Evolutionary conservation across 768 basidiomycete genomes (phyloP).

Genomic region (Suillus discolor): DNA sequence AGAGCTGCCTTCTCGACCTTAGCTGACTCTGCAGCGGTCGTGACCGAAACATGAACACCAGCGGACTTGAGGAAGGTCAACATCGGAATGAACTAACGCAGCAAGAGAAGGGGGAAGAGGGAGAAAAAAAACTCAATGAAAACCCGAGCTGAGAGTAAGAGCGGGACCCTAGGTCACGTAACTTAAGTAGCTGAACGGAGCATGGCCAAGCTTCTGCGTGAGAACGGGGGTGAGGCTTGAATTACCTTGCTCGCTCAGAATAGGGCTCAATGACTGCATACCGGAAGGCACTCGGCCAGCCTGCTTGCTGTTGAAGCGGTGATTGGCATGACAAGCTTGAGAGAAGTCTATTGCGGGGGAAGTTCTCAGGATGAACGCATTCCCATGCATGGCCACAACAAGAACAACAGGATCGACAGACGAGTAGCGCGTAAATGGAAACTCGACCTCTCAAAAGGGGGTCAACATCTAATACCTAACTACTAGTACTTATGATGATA

Average conservation of each 20-base stretch:
- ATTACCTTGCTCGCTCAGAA: constrained; percentile 6
- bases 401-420: constrained; percentile 5
- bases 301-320: not conserved
- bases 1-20: not conserved
- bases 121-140: constrained; percentile 2
- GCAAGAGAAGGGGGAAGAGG: not conserved
- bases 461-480: not conserved
- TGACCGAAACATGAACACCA: constrained; percentile 11
- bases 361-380: constrained; percentile 6
- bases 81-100: constrained; percentile 16
- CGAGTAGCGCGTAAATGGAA: constrained; percentile 4
- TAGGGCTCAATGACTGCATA: not conserved
- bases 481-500: too few relatives aligned
- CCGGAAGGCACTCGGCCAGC: not conserved
- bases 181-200: constrained; percentile 7
- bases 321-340: not conserved
- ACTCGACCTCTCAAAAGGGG: not conserved
- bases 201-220: constrained; percentile 26
- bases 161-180: constrained; percentile 29
- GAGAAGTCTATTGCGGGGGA: constrained; percentile 1
- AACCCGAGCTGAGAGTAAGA: constrained; percentile 9
- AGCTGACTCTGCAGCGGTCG: constrained; percentile 1
- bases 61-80: constrained; percentile 28
- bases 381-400: not conserved
- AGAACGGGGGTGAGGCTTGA: constrained; percentile 22